These are phyloP conservation scores for Exophiala calicioides DNA, from an alignment of 2,329 filamentous ascomycete genomes.

Conservation along the genomic window DNA sequence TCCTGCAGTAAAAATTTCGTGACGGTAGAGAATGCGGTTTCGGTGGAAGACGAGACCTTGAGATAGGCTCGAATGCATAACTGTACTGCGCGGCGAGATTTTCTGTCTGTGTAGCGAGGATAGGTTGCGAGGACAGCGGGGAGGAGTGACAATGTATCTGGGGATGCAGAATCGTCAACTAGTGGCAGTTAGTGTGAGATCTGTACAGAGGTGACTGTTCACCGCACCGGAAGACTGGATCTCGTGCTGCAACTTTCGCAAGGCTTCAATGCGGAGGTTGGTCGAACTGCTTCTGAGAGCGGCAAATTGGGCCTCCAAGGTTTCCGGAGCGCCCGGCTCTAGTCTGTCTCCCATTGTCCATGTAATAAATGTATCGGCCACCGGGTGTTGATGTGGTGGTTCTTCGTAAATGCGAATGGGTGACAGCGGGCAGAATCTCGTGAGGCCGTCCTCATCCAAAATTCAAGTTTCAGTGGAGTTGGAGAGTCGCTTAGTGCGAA, in stretches of 20 bases:
- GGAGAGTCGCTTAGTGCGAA: no score
- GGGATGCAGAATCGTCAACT: slow-evolving; percentile 8
- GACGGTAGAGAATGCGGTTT: slow-evolving; percentile 41
- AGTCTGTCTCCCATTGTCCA: slow-evolving; percentile 26
- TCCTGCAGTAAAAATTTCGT: slow-evolving; percentile 70
- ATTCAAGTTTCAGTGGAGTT: slow-evolving; percentile 6
- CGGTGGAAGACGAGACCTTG: slow-evolving; percentile 55
- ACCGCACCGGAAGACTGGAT: slow-evolving; percentile 21
- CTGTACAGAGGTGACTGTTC: background rate
- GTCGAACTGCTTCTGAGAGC: slow-evolving; percentile 28
- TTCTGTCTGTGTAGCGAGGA: slow-evolving; percentile 79
- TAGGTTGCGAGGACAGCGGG: slow-evolving; percentile 76
- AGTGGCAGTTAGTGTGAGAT: slow-evolving; percentile 8
- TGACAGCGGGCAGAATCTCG: no score
- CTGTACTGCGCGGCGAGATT: slow-evolving; percentile 80
- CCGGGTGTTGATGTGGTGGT: background rate
- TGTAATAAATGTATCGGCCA: slow-evolving; percentile 6
- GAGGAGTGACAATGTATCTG: slow-evolving; percentile 6
- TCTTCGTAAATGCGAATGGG: background rate
- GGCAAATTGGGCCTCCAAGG: slow-evolving; percentile 12
- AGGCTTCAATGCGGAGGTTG: slow-evolving; percentile 25
- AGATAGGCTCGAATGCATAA: slow-evolving; percentile 72
- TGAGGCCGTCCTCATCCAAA: no score
- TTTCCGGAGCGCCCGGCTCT: slow-evolving; percentile 13
- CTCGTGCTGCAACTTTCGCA: slow-evolving; percentile 25